Evolutionary conservation across 2,329 filamentous ascomycete species (phyloP).

Genomic region (Aureobasidium pullulans): DNA sequence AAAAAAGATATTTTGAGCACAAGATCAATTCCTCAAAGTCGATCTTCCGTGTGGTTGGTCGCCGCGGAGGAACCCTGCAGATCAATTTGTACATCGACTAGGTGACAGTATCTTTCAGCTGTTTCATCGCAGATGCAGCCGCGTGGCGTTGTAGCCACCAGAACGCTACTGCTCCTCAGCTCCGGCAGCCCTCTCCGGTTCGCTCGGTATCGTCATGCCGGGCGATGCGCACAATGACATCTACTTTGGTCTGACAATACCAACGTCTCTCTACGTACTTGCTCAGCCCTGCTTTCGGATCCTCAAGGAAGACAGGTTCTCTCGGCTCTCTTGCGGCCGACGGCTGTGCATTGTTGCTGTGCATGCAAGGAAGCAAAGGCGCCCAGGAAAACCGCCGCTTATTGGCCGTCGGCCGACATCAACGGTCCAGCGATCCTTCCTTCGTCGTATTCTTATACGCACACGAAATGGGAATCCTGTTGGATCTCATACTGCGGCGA

Average conservation of each 20-base stretch:
- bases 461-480: neutral
- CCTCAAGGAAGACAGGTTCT: neutral
- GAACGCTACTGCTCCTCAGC: neutral
- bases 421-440: neutral
- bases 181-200: neutral
- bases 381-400: neutral
- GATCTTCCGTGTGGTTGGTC: neutral
- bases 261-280: neutral
- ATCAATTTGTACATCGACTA: neutral
- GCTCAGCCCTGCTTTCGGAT: constrained; percentile 5
- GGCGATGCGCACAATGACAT: neutral
- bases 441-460: neutral
- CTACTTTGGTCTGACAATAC: neutral
- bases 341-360: neutral
- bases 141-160: neutral
- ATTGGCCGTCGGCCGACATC: constrained; percentile 5
- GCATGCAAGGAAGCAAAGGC: neutral
- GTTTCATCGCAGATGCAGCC: neutral
- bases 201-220: neutral
- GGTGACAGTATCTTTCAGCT: neutral
- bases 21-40: neutral
- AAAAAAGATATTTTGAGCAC: neutral
- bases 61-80: neutral
- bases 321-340: neutral
- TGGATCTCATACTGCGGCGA: neutral